Evolutionary conservation across 169 alveolate species (phyloP), one percentile per base, ranked within the genome.

Genomic region (Eimeria tenella): DNA sequence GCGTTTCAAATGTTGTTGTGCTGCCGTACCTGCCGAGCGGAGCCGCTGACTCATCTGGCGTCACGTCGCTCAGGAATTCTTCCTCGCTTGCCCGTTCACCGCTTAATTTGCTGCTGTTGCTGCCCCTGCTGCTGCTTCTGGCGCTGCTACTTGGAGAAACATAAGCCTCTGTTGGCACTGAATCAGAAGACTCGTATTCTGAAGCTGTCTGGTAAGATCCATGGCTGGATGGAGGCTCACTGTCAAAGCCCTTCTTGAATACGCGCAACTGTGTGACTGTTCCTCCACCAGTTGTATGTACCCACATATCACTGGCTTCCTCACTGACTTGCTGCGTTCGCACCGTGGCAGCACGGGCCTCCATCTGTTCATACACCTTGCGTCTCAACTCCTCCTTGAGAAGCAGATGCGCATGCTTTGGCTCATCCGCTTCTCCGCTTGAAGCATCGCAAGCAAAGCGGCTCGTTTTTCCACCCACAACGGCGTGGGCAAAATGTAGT

Each of bases 371-470:
- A 42, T 83, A 83, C 50, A 83, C 90, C 15, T 25, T 17, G 8
- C 90, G 60, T 13, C 90, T 83, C 90, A 83, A 75, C 4, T 83
- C 90, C 25, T 83, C 90, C 77, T 83, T 83, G 62, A 83, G 90
- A 11, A 23, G 77, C 42, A 83, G 90, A 31, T 83, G 90, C 23
- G 90, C 25, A 60, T 60, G 90, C 15, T 60, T 83, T 53, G 49
- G 23, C 60, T 83, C 60, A 31, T 42, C 68, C 63, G 15, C 13
- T 7, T 50, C 60, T 25, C 25, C 31, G 31, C 73, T 25, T 53
- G 60, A 5, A 8, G 21, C 8, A 19, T 9, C 73, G 58, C 75
- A 55, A 19, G 6, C 90, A 83, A 21, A 31, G 5, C 19, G 5
- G n/a, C 50, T 58, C 17, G 60, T 42, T 15, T 21, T 25, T 31